Conservation (phyloP, 768 basidiomycete species). For the Rhizopogon vesiculosus region DNA sequence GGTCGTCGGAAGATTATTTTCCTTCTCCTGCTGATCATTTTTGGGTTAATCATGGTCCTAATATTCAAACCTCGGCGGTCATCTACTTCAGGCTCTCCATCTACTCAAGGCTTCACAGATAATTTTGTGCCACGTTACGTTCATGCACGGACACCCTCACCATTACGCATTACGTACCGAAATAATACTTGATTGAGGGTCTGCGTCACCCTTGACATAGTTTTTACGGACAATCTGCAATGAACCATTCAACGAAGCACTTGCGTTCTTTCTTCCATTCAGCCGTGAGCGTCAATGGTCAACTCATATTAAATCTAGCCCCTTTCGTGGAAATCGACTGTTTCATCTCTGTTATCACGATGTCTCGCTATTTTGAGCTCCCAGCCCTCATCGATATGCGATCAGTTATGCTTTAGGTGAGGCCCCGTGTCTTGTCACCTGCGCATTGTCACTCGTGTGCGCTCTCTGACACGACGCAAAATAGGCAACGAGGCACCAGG, state of each 20-base stretch:
- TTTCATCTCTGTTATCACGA: neutral
- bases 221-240: neutral
- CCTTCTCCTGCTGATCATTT: conserved; percentile 83
- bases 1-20: conserved; percentile 93
- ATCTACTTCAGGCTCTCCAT: conserved; percentile 22
- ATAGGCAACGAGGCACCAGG: neutral
- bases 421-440: neutral
- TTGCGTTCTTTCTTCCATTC: neutral
- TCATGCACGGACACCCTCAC: conserved; percentile 26
- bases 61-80: conserved; percentile 84
- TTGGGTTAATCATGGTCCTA: conserved; percentile 81
- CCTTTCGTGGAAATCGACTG: neutral
- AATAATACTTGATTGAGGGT: conserved; percentile 1
- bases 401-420: neutral
- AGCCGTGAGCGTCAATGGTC: neutral
- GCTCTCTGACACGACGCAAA: neutral
- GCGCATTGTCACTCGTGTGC: neutral
- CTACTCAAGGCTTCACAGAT: conserved; percentile 19
- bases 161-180: neutral
- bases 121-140: conserved; percentile 25
- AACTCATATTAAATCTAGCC: neutral
- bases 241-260: neutral
- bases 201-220: neutral
- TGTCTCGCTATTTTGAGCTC: neutral
- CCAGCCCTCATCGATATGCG: neutral